Base-by-base conservation (phyloP, 805 yeast genomes). In the Yarrowia phangngaensis region DNA sequence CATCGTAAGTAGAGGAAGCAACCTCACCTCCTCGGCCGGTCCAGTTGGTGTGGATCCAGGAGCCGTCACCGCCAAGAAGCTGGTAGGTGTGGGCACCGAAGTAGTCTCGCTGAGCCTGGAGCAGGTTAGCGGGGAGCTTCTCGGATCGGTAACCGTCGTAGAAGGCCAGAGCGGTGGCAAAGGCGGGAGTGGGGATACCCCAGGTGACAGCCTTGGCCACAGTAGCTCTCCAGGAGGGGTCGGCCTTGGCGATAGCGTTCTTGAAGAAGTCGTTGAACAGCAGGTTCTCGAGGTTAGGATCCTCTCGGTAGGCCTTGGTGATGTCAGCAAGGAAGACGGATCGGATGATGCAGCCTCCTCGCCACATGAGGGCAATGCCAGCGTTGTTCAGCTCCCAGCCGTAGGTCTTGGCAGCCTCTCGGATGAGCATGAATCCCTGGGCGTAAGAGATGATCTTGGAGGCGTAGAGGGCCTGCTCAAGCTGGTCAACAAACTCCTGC, bases 271-370 rank as follows among this genome's bases (percentile, higher is more conserved):
- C 82, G 75, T 89, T 81, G 84, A 90, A 89, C 69, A 90, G 75
- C 74, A 90, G 76, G 83, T 89, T 89, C 77, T 89, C 96, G 65
- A 90, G 76, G 59, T 88, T 82, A 69, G 95, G 95, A 75, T 82
- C 75, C 69, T 83, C 80, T 73, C 92, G 85, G 84, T 82, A 90
- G 59, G 98, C 98, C 68, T 86, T 70, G 59, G 98, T 90, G 73
- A 90, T 90, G 72, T 90, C 97, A 66, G 82, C 97, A 67, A 90
- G 77, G 84, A 90, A 90, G 58, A 90, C 97, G 52, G 98, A 90
- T 79, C 97, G 86, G 74, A 90, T 90, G 71, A 90, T 90, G 79
- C 98, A 90, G 63, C 98, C 98, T 76, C 98, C 98, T 80, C 98
- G 83, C 98, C 98, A 90, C 97, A 90, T 90, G 64, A 92, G 79